Conservation (phyloP, 352 stramenopile species). For the Phytophthora pluvialis region DNA sequence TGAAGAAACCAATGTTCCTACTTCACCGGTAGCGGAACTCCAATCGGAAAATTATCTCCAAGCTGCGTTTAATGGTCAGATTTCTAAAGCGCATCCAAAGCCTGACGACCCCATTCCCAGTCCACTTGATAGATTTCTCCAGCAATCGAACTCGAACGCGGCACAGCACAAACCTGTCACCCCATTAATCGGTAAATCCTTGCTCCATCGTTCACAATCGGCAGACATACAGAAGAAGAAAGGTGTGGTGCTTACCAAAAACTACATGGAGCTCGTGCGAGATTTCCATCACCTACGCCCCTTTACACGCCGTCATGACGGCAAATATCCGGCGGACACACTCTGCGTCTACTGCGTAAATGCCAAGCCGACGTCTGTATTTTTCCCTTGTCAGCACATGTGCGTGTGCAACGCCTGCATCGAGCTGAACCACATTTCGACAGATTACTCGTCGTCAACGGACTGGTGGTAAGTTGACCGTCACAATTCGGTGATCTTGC, state of each 20-base stretch:
- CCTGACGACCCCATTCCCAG: neutral
- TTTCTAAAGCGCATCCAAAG: neutral
- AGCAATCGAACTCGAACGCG: neutral
- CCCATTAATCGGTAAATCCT: slow-evolving; percentile 14
- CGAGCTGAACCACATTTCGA: slow-evolving; percentile 45
- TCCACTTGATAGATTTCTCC: neutral
- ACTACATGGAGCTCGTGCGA: slow-evolving; percentile 61
- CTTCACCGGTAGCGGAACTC: neutral
- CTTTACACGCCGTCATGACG: slow-evolving; percentile 54
- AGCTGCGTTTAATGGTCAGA: slow-evolving; percentile 17
- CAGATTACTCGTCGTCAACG: slow-evolving; percentile 22
- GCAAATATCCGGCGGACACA: slow-evolving; percentile 45
- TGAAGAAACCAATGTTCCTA: slow-evolving; percentile 5
- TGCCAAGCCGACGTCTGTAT: slow-evolving; percentile 26
- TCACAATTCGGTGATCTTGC: neutral
- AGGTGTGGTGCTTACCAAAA: slow-evolving; percentile 43
- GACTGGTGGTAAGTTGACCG: slow-evolving; percentile 43
- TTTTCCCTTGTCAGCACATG: slow-evolving; percentile 63
- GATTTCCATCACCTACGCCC: slow-evolving; percentile 60
- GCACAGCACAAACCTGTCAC: slow-evolving; percentile 1
- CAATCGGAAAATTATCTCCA: slow-evolving; percentile 20
- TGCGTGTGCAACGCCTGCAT: slow-evolving; percentile 69
- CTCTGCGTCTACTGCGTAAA: slow-evolving; percentile 57
- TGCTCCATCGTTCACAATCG: slow-evolving; percentile 26
- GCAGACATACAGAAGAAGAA: slow-evolving; percentile 23